A percentile compares a stretch with the other conserved stretches of the same genome.
Evolutionary conservation across 2,329 filamentous ascomycete genomes (phyloP).

Genomic region (Chaetomium sp.): DNA sequence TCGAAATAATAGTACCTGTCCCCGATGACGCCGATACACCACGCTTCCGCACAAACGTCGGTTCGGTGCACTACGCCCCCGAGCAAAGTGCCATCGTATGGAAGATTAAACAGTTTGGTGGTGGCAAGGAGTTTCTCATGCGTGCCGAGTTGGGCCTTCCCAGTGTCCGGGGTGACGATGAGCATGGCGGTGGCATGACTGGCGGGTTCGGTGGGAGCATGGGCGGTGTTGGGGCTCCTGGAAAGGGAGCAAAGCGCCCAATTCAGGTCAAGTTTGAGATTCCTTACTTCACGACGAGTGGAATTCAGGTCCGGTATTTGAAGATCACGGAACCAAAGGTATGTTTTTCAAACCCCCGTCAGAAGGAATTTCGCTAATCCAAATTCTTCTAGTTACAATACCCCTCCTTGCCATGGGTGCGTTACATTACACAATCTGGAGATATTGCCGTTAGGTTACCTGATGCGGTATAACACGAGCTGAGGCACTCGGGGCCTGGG

Average conservation of each 20-base stretch:
- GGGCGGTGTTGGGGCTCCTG: constrained; percentile 72
- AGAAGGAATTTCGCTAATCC: neutral
- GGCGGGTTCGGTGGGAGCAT: constrained; percentile 95
- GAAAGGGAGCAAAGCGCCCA: constrained; percentile 83
- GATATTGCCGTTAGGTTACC: constrained; percentile 93
- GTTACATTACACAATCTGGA: constrained; percentile 97
- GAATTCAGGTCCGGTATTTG: constrained; percentile 95
- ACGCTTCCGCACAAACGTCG: constrained; percentile 94
- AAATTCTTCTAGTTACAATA: constrained; percentile 74
- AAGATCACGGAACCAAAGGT: constrained; percentile 99
- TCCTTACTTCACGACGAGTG: constrained; percentile 99
- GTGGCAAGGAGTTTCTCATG: constrained; percentile 98
- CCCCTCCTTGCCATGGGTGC: constrained; percentile 91
- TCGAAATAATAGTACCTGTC: constrained; percentile 94
- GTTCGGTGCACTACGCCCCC: constrained; percentile 92
- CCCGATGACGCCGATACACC: constrained; percentile 96
- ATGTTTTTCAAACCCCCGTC: constrained; percentile 29
- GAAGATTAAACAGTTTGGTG: constrained; percentile 99
- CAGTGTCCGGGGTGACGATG: constrained; percentile 89
- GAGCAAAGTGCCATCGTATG: constrained; percentile 97
- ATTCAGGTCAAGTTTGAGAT: constrained; percentile 99
- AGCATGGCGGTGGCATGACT: constrained; percentile 94
- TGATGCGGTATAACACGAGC: constrained; percentile 59
- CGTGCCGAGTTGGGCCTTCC: constrained; percentile 90
- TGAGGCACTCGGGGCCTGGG: neutral